Percentiles rank a stretch among this genome's conserved stretches.
Evolutionary conservation across 257 asterid species (phyloP).

Genomic region (Capsicum pubescens): DNA sequence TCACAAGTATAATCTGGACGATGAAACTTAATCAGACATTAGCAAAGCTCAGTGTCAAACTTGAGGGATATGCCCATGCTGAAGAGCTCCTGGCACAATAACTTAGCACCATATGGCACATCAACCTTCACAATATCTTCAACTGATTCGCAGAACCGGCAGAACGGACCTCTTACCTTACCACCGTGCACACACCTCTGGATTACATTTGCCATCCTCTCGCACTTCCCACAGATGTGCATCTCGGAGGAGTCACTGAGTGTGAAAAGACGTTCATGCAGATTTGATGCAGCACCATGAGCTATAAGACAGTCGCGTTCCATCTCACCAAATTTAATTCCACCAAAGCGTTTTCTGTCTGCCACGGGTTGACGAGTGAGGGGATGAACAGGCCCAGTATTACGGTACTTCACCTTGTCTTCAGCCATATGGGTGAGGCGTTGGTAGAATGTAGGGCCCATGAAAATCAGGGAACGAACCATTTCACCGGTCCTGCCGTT

Average conservation of each 20-base stretch:
- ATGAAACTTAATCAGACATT: slow-evolving; percentile 28
- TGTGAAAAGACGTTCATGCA: slow-evolving; percentile 91
- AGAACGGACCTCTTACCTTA: slow-evolving; percentile 81
- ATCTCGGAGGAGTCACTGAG: slow-evolving; percentile 86
- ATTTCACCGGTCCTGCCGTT: slow-evolving; percentile 84
- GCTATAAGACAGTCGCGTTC: slow-evolving; percentile 94
- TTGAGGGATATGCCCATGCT: slow-evolving; percentile 88
- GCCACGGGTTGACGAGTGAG: slow-evolving; percentile 97
- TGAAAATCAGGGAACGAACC: slow-evolving; percentile 66
- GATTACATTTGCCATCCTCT: slow-evolving; percentile 75
- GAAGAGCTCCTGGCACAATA: slow-evolving; percentile 86
- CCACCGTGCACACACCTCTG: slow-evolving; percentile 73
- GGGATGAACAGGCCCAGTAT: slow-evolving; percentile 95
- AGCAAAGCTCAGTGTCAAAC: slow-evolving; percentile 82
- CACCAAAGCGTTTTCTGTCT: slow-evolving; percentile 92
- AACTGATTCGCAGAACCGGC: slow-evolving; percentile 77
- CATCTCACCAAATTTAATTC: slow-evolving; percentile 94
- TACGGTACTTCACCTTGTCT: slow-evolving; percentile 88
- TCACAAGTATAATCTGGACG: not conserved
- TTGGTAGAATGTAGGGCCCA: slow-evolving; percentile 95
- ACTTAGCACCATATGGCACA: slow-evolving; percentile 94
- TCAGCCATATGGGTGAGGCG: slow-evolving; percentile 96
- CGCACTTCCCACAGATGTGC: slow-evolving; percentile 84
- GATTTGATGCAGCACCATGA: slow-evolving; percentile 88
- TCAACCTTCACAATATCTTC: slow-evolving; percentile 75